Percentiles rank a stretch among this genome's conserved stretches.
Evolutionary conservation across 1,284 basidiomycete genomes (phyloP).

Genomic region (Retiboletus flavoniger): DNA sequence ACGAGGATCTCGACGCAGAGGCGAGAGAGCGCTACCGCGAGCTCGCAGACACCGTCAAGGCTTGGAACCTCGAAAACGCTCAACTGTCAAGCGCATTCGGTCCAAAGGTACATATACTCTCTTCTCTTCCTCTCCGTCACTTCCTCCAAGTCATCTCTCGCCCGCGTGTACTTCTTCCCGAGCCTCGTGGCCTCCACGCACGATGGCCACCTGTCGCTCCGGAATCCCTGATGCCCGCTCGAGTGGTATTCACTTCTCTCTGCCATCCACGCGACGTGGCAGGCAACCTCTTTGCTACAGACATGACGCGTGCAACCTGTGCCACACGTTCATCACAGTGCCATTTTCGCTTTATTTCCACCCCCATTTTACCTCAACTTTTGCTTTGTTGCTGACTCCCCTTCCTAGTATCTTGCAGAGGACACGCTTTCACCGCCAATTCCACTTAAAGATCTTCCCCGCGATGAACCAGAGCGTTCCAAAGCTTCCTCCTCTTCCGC

Average conservation of each 20-base stretch:
- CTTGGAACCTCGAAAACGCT: conserved; percentile 84
- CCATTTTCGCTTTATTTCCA: conserved; percentile 2
- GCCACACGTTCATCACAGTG: not conserved
- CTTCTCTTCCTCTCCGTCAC: not conserved
- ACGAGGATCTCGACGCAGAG: conserved; percentile 61
- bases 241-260: conserved; percentile 1
- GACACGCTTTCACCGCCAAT: conserved; percentile 37
- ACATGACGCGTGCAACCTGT: conserved; percentile 3
- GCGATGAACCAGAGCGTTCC: conserved; percentile 44
- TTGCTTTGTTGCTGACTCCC: conserved; percentile 12
- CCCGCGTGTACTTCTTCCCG: conserved; percentile 12
- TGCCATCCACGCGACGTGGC: not conserved
- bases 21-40: conserved; percentile 73
- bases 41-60: conserved; percentile 71
- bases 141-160: conserved; percentile 4
- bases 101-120: conserved; percentile 51
- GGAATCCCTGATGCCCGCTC: no score
- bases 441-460: conserved; percentile 38
- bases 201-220: conserved; percentile 1
- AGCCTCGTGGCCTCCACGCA: conserved; percentile 23
- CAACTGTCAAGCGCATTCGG: conserved; percentile 73
- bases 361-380: not conserved
- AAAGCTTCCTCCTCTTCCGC: conserved; percentile 51
- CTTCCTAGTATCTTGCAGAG: conserved; percentile 42
- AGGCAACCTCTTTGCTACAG: not conserved